Conservation (phyloP, 257 asterid genomes). For the Linderniella brevidens region DNA sequence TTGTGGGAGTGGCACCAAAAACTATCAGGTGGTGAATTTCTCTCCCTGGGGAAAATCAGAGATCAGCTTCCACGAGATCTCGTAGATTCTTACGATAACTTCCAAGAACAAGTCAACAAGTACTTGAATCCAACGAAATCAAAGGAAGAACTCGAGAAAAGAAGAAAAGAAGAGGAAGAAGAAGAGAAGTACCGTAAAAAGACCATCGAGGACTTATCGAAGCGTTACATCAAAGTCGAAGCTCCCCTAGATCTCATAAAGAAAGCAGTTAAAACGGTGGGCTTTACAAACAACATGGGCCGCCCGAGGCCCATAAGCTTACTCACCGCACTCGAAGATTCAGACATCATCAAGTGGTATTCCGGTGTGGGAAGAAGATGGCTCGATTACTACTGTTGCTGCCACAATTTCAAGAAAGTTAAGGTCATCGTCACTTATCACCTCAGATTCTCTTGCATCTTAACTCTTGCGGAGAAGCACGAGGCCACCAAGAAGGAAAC, state of each 20-base stretch:
- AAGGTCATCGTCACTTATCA: constrained; percentile 57
- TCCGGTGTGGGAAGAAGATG: constrained; percentile 84
- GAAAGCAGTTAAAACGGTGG: constrained; percentile 49
- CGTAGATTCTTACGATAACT: constrained; percentile 54
- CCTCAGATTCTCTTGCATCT: constrained; percentile 70
- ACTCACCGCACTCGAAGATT: constrained; percentile 68
- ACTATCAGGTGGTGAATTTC: constrained; percentile 67
- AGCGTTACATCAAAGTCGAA: constrained; percentile 48
- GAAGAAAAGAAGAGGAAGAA: constrained; percentile 49
- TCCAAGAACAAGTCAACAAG: constrained; percentile 56
- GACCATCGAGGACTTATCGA: constrained; percentile 61
- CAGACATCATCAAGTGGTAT: constrained; percentile 75
- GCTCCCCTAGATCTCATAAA: constrained; percentile 55
- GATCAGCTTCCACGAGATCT: constrained; percentile 70
- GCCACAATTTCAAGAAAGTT: constrained; percentile 64
- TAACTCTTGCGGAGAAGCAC: constrained; percentile 82
- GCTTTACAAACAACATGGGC: constrained; percentile 81
- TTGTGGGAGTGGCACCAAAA: constrained; percentile 66
- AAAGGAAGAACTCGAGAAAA: constrained; percentile 39
- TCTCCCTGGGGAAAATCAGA: constrained; percentile 54
- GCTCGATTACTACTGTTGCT: constrained; percentile 77
- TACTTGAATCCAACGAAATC: constrained; percentile 57
- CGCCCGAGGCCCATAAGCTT: constrained; percentile 78
- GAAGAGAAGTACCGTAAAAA: constrained; percentile 44
- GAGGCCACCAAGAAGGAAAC: constrained; percentile 70